Base-by-base conservation (phyloP, 192 early-diverging fungal genomes). In the Entomortierella lignicola region DNA sequence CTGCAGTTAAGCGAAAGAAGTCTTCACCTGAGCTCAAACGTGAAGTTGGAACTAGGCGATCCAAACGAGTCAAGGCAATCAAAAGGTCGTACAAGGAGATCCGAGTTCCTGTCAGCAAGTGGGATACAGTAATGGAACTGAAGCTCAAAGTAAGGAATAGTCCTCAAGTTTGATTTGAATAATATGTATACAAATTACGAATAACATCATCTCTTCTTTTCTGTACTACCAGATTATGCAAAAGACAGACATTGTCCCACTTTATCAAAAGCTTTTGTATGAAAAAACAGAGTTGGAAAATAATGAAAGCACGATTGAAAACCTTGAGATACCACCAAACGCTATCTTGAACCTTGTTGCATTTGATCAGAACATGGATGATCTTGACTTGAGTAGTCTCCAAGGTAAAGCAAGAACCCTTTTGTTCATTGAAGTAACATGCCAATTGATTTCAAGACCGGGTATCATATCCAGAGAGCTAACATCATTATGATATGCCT, bases 211-310 rank as follows among this genome's bases (percentile, higher is more conserved):
- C 34, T 37, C 34, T 37, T 4, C 10, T 10, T 37, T 37, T 2
- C 37, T 26, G 31, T 43, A 18, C 42, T 3, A 58, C n/a, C 26
- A 79, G 75, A 79, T 79, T 25, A 79, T 70, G 67, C 34, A 70
- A 47, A 65, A 65, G 62, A 70, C 61, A 15, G 26, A 56, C 2
- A 81, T 74, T 62, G 53, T 72, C 2, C 69, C 80, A 18, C 39
- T 81, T 10, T 81, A 69, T 44, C 80, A 81, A 43, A 70, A 60
- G 32, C 72, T 81, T 26, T 10, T 81, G 8, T 31, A 63, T 31
- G 60, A 54, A 8, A 25, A 58, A 17, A 26, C 15, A 1, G 80
- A 81, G 31, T 55, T 81, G 34, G 80, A 74, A 20, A 55, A 65
- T 8, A 74, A 81, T 51, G 61, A 81, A 4, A 47, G 1, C 13